A percentile compares a stretch with the other conserved stretches of the same genome.
Evolutionary conservation across 1,284 basidiomycete genomes (phyloP).

Genomic region (Ustilago loliicola): DNA sequence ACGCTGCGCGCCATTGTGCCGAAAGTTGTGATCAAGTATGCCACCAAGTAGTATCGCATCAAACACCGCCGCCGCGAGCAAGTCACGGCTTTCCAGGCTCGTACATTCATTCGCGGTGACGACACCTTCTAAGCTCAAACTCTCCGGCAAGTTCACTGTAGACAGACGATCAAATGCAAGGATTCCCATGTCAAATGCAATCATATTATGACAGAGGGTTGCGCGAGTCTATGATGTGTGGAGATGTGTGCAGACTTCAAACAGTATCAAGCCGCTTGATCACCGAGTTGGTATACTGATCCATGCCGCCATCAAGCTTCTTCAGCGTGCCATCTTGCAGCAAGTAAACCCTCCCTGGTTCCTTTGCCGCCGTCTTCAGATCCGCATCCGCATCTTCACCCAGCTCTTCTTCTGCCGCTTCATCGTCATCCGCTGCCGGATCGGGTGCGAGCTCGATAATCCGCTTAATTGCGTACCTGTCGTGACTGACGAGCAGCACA

Average conservation of each 20-base stretch:
- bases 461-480: conserved; percentile 72
- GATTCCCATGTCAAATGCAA: neutral
- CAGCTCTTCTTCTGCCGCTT: conserved; percentile 57
- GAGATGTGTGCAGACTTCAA: neutral
- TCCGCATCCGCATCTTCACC: conserved; percentile 56
- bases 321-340: conserved; percentile 73
- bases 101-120: too few relatives aligned
- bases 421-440: conserved; percentile 38
- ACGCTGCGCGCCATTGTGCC: too few relatives aligned
- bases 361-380: conserved; percentile 27
- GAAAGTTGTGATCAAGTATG: too few relatives aligned
- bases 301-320: conserved; percentile 72
- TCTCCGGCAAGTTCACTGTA: too few relatives aligned
- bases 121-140: too few relatives aligned
- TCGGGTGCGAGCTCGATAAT: conserved; percentile 47
- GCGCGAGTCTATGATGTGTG: neutral
- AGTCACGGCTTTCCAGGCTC: too few relatives aligned
- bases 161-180: too few relatives aligned
- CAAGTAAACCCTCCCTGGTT: conserved; percentile 73
- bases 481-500: conserved; percentile 79
- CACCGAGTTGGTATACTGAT: conserved; percentile 71
- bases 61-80: too few relatives aligned
- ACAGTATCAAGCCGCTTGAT: conserved; percentile 33
- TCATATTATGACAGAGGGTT: neutral
- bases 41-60: too few relatives aligned